Conservation (phyloP, 352 stramenopile genomes). For the Nothophytophthora sp. region DNA sequence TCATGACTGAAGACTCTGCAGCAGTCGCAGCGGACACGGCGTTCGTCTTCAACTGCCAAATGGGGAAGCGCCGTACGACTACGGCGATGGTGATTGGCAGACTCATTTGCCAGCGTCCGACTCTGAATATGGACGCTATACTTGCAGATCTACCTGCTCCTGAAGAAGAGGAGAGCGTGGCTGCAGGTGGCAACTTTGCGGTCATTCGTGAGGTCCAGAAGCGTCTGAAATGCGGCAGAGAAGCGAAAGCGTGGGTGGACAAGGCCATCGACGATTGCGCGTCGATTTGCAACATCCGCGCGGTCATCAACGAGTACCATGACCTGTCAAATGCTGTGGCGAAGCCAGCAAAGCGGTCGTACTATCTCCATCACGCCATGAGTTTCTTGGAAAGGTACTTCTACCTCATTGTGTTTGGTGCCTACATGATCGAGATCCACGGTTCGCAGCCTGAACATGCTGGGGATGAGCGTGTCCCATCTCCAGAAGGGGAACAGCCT, state of each 20-base stretch:
- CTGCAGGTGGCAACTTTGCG: constrained; percentile 56
- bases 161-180: constrained; percentile 9
- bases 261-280: constrained; percentile 65
- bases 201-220: constrained; percentile 70
- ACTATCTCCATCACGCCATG: constrained; percentile 85
- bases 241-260: constrained; percentile 82
- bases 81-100: constrained; percentile 71
- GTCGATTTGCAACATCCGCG: constrained; percentile 78
- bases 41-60: constrained; percentile 91
- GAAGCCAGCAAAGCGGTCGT: constrained; percentile 79
- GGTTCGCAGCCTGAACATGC: constrained; percentile 4
- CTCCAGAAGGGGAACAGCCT: constrained; percentile 17
- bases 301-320: constrained; percentile 79
- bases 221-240: constrained; percentile 42
- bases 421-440: constrained; percentile 64
- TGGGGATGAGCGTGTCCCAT: constrained; percentile 9
- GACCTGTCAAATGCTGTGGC: constrained; percentile 72
- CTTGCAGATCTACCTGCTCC: neutral
- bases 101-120: constrained; percentile 61
- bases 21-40: constrained; percentile 44
- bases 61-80: constrained; percentile 84
- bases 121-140: constrained; percentile 17
- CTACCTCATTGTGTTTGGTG: constrained; percentile 87
- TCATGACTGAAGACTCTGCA: constrained; percentile 19
- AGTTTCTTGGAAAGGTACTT: constrained; percentile 89